These are phyloP conservation scores for Aspergillus sp. DNA, from an alignment of 2,329 filamentous ascomycete species.

Conservation along the genomic window DNA sequence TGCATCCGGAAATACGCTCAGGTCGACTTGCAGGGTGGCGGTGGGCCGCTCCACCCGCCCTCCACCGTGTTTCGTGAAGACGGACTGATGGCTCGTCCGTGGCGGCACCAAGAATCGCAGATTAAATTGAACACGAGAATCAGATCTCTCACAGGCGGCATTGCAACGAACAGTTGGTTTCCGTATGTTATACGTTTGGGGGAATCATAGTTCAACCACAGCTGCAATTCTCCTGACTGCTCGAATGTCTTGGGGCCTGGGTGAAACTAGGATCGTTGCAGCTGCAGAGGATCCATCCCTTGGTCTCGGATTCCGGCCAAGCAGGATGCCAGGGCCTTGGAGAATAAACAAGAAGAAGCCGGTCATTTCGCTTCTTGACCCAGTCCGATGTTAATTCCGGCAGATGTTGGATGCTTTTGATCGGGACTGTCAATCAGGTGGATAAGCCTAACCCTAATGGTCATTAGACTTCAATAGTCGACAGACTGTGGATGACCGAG, in stretches of 20 bases:
- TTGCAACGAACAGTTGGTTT: too few species aligned
- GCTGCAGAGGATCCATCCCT: neutral
- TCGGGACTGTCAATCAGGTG: neutral
- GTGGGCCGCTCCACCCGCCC: neutral
- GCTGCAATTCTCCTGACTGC: neutral
- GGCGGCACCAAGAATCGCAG: too few species aligned
- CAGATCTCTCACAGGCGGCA: too few species aligned
- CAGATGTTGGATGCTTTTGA: neutral
- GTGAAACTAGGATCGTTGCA: neutral
- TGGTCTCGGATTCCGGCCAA: neutral
- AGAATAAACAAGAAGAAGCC: neutral
- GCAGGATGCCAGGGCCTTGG: too few species aligned
- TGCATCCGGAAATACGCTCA: neutral
- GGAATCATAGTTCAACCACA: neutral
- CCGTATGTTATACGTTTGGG: too few species aligned
- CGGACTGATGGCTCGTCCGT: too few species aligned
- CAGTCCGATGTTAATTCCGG: neutral
- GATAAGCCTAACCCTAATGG: neutral
- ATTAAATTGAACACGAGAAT: too few species aligned
- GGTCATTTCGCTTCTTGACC: neutral
- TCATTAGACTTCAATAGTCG: neutral
- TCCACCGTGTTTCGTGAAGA: neutral
- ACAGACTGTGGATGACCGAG: neutral
- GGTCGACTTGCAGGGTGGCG: neutral
- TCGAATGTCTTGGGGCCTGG: neutral